Evolutionary conservation across 1,284 basidiomycete species (phyloP).

Genomic region (Puccinia novopanici): DNA sequence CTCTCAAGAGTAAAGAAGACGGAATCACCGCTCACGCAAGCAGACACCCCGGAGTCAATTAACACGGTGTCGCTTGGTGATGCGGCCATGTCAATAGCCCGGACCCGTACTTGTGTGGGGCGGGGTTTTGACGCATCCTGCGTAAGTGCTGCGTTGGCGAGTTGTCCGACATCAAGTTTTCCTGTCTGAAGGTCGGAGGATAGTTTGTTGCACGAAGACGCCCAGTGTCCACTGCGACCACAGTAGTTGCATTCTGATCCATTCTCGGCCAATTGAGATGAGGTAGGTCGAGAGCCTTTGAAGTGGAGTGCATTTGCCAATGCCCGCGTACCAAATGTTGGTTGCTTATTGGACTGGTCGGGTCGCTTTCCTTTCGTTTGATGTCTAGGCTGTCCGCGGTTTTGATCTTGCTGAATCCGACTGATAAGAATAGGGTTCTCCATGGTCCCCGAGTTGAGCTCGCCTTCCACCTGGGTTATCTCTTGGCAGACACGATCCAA

Average conservation of each 20-base stretch:
- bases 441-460: neutral
- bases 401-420: too few species aligned
- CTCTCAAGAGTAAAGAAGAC: neutral
- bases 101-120: neutral
- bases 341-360: neutral
- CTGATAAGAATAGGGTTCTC: neutral
- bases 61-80: neutral
- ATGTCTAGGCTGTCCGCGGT: neutral
- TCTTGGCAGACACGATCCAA: neutral
- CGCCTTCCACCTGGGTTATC: neutral
- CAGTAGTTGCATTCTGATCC: neutral
- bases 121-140: neutral
- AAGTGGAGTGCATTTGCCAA: neutral
- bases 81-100: neutral
- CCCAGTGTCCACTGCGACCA: neutral
- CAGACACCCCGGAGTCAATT: constrained; percentile 1
- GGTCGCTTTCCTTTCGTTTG: neutral
- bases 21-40: constrained; percentile 15
- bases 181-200: neutral
- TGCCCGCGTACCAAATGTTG: neutral
- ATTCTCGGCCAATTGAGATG: neutral
- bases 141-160: neutral
- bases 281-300: neutral
- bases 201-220: neutral
- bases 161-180: neutral